Base-by-base conservation (phyloP, 2,329 filamentous ascomycete genomes). In the Aspergillus jensenii region DNA sequence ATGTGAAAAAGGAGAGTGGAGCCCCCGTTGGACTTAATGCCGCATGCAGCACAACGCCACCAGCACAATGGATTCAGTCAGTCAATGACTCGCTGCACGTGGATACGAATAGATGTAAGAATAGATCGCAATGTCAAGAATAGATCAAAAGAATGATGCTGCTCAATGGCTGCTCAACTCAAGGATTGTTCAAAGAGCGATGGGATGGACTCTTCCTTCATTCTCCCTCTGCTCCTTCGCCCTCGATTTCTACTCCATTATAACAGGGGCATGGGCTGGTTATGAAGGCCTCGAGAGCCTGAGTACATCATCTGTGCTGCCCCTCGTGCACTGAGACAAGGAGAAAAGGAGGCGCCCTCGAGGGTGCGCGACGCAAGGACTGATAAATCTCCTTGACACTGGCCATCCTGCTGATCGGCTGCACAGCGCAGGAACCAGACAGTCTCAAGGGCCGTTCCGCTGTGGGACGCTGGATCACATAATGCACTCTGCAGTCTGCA, bases 1-100 rank as follows among this genome's bases (percentile, higher is more conserved):
- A 66, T 63, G 62, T 64, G 65, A 37, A 61, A 56, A 53, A 59
- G 49, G 57, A 55, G 60, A 49, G 59, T 54, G 52, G 46, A 45
- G 41, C 41, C 35, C 7, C 44, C 35, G 31, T 57, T 37, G 12
- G 35, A 4, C 35, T n/a, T 52, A 48, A 51, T 33, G 43, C 23
- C 58, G 52, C 35, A 37, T 31, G 27, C 27, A 31, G 27, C 27
- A 31, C 27, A 31, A 9, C 27, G 27, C 27, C 27, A 31, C 27
- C 27, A 31, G 55, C 51, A 50, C 59, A 46, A 59, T 51, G 51
- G 27, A 4, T 3, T 31, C 27, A 31, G 8, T 11, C 27, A 31
- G 9, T 31, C 8, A 31, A 31, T 25, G 27, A 31, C 27, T 31
- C 9, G 27, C 27, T 31, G 27, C 27, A 31, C 27, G 27, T 47